A percentile compares a stretch with the other conserved stretches of the same genome.
phyloP scores from a whole-genome alignment of 306 rosid species.

The Lupinus albus region DNA sequence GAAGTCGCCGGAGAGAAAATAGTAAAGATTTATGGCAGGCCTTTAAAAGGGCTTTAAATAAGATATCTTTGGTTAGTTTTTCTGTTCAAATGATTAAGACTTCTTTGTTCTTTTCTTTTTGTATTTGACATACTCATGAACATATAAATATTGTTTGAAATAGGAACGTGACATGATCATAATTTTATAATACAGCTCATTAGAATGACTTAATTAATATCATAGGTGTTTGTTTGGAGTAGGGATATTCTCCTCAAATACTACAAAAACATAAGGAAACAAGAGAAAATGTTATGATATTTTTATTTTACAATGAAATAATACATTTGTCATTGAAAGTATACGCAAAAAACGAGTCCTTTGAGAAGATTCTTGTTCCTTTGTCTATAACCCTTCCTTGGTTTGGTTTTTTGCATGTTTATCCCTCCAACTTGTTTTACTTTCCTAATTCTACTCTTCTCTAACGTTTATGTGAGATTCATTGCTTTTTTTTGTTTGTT shows the following conservation, averaged over 20 bases:
- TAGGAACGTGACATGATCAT: not conserved
- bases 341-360: no score
- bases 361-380: no score
- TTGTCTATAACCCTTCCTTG: not conserved
- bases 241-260: no score
- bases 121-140: not conserved
- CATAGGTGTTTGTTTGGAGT: no score
- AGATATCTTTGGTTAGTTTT: conserved; percentile 34
- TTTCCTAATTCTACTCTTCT: not conserved
- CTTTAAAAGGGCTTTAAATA: conserved; percentile 1
- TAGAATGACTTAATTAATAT: not conserved
- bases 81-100: not conserved
- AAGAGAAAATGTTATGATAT: no score
- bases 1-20: not conserved
- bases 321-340: no score
- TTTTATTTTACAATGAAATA: no score
- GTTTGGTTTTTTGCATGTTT: not conserved
- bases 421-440: not conserved
- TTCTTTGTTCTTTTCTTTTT: not conserved
- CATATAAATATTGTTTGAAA: not conserved
- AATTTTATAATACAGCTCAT: not conserved
- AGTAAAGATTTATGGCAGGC: not conserved
- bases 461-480: not conserved
- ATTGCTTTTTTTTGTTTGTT: not conserved
- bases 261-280: no score